A percentile compares a stretch with the other conserved stretches of the same genome.
Evolutionary conservation across 2,329 filamentous ascomycete species (phyloP).

Genomic region (Aspergillus pseudotamarii): DNA sequence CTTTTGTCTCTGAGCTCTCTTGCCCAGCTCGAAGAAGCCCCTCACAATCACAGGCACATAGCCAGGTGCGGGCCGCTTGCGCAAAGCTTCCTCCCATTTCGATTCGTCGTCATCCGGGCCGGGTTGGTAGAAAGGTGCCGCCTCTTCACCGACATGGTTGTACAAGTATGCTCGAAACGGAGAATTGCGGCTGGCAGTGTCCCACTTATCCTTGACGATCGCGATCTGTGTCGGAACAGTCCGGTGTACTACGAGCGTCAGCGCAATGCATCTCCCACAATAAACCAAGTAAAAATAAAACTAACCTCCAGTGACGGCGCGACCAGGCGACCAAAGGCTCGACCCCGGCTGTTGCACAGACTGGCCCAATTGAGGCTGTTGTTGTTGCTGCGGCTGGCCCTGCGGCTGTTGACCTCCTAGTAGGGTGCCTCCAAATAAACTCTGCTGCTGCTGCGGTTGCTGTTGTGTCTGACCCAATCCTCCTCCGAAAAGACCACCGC

Average conservation of each 20-base stretch:
- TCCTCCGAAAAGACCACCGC: slow-evolving; percentile 48
- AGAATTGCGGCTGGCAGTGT: slow-evolving; percentile 54
- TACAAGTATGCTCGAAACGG: slow-evolving; percentile 66
- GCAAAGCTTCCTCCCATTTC: slow-evolving; percentile 67
- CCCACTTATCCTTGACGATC: slow-evolving; percentile 65
- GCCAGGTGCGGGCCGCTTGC: slow-evolving; percentile 59
- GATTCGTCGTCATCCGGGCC: slow-evolving; percentile 59
- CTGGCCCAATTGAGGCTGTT: slow-evolving; percentile 48
- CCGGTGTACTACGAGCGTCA: slow-evolving; percentile 54
- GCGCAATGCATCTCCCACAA: slow-evolving; percentile 10
- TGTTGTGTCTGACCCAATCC: slow-evolving; percentile 39
- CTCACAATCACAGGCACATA: slow-evolving; percentile 63
- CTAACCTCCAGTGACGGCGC: slow-evolving; percentile 46
- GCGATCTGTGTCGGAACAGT: slow-evolving; percentile 63
- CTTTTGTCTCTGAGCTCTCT: slow-evolving; percentile 60
- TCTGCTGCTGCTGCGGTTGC: slow-evolving; percentile 43
- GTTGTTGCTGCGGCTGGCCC: slow-evolving; percentile 31
- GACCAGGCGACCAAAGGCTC: slow-evolving; percentile 48
- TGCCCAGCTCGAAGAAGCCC: slow-evolving; percentile 62
- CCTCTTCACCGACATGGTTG: slow-evolving; percentile 61
- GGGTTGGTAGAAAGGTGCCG: slow-evolving; percentile 64
- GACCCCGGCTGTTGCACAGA: slow-evolving; percentile 42
- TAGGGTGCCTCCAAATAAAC: slow-evolving; percentile 32
- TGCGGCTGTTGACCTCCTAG: slow-evolving; percentile 33
- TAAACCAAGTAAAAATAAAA: slow-evolving; percentile 14